Evolutionary conservation across 768 basidiomycete species (phyloP).

Genomic region (Suillus bovinus): DNA sequence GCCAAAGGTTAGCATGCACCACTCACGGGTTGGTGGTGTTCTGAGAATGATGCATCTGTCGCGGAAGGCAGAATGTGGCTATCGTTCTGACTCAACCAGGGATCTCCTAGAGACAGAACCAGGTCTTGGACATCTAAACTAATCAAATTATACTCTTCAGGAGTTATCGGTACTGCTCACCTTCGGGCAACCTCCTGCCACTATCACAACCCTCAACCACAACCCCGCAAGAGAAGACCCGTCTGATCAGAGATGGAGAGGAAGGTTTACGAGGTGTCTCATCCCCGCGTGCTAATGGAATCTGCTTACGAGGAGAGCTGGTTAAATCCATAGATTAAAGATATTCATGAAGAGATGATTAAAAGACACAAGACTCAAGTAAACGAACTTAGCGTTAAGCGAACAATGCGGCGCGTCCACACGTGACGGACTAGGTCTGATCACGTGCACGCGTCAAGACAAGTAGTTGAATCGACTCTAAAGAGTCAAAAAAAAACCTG

Average conservation of each 20-base stretch:
- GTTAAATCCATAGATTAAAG: slow-evolving; percentile 55
- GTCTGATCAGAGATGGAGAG: slow-evolving; percentile 55
- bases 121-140: slow-evolving; percentile 73
- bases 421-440: slow-evolving; percentile 7
- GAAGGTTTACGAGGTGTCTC: slow-evolving; percentile 48
- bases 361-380: not conserved
- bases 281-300: slow-evolving; percentile 73
- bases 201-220: slow-evolving; percentile 83
- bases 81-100: slow-evolving; percentile 54
- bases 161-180: slow-evolving; percentile 36
- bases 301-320: slow-evolving; percentile 69
- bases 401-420: slow-evolving; percentile 5
- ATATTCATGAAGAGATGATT: slow-evolving; percentile 5
- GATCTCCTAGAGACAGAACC: slow-evolving; percentile 73
- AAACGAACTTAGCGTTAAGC: not conserved
- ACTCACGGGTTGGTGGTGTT: slow-evolving; percentile 47
- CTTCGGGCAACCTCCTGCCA: slow-evolving; percentile 67
- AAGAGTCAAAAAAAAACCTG: not conserved
- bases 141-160: slow-evolving; percentile 14
- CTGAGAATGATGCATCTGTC: slow-evolving; percentile 38
- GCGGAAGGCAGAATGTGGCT: slow-evolving; percentile 46
- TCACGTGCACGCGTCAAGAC: slow-evolving; percentile 5
- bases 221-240: slow-evolving; percentile 88
- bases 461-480: not conserved
- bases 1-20: slow-evolving; percentile 3